These are phyloP conservation scores for Marchantia paleacea DNA, from an alignment of 225 moss, liverwort and hornwort species.

Conservation along the genomic window DNA sequence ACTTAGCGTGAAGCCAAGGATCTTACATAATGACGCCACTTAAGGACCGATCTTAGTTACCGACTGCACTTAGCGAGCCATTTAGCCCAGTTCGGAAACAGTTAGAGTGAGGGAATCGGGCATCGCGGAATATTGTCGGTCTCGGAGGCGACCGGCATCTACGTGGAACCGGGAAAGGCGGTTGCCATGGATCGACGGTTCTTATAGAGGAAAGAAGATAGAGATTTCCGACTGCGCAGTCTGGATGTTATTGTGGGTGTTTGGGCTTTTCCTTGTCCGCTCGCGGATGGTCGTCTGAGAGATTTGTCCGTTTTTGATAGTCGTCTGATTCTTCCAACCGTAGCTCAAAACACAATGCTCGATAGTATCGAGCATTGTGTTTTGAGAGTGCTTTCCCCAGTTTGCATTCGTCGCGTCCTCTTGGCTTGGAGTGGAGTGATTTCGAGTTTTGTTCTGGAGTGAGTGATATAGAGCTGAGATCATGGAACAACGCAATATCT, in stretches of 20 bases:
- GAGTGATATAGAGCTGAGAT: not conserved
- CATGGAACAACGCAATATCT: not conserved
- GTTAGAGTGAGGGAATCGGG: no score
- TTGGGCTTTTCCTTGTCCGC: not conserved
- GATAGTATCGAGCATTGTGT: not conserved
- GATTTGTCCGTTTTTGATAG: not conserved
- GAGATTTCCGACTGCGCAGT: not conserved
- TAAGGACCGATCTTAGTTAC: no score
- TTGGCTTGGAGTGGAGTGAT: not conserved
- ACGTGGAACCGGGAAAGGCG: no score
- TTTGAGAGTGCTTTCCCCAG: not conserved
- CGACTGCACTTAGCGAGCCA: no score
- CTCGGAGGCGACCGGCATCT: no score
- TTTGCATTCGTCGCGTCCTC: not conserved
- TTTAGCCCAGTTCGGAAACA: no score
- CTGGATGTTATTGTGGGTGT: constrained; percentile 5
- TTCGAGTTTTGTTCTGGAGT: not conserved
- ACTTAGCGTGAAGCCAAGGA: no score
- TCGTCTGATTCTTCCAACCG: not conserved
- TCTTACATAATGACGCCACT: no score
- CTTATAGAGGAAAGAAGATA: not conserved
- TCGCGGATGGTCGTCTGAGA: not conserved
- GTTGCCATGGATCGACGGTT: no score
- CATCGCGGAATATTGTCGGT: no score
- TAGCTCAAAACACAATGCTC: not conserved